Evolutionary conservation across 2,329 filamentous ascomycete species (phyloP).

Genomic region (Ceratocystis diversiconidia): DNA sequence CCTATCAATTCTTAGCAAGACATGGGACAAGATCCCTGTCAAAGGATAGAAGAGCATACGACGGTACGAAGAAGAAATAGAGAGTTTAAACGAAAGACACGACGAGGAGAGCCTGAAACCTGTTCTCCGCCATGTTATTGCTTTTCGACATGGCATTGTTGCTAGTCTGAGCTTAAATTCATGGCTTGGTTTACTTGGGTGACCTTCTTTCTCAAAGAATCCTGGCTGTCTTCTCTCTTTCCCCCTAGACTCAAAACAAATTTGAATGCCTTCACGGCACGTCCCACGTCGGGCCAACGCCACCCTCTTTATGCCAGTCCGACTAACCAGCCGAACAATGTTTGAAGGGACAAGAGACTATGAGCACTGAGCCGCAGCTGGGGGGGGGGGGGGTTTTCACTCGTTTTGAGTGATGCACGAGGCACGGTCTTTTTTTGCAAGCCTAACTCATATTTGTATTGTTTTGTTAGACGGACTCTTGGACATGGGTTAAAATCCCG

Average conservation of each 20-base stretch:
- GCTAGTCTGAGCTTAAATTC: not conserved
- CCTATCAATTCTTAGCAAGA: not conserved
- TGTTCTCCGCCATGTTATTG: not conserved
- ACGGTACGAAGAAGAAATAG: not conserved
- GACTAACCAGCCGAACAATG: not conserved
- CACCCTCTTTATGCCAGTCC: not conserved
- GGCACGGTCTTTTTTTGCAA: not conserved
- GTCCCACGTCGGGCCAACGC: not conserved
- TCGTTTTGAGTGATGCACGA: not conserved
- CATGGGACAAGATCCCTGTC: not conserved
- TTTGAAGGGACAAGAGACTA: not conserved
- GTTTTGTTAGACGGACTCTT: not conserved
- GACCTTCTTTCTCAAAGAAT: not conserved
- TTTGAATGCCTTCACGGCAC: not conserved
- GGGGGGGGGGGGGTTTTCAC: too few relatives aligned
- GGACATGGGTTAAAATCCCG: not conserved
- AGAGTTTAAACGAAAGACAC: not conserved
- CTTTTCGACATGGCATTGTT: not conserved
- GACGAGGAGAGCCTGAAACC: not conserved
- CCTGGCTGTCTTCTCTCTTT: not conserved
- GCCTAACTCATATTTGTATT: not conserved
- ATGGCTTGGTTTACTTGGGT: too few relatives aligned
- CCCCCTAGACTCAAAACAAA: not conserved
- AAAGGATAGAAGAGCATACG: not conserved
- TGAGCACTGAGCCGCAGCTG: not conserved